A percentile compares a stretch with the other conserved stretches of the same genome.
These are phyloP conservation scores for Fragaria vesca DNA, from an alignment of 306 rosid species.

Conservation along the genomic window DNA sequence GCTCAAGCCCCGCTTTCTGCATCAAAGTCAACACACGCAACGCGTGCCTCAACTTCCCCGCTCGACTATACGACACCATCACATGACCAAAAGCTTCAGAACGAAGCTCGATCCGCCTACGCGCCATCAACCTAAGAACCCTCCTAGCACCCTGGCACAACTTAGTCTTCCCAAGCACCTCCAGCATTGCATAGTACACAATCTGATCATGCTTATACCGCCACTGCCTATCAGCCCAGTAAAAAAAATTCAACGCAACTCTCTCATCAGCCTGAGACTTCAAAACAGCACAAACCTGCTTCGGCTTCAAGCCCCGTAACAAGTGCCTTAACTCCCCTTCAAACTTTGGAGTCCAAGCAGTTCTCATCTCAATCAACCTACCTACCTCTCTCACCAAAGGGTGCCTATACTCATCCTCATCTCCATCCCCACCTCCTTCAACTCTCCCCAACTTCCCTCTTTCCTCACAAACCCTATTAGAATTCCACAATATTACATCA, in stretches of 20 bases:
- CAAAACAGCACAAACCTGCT: conserved; percentile 77
- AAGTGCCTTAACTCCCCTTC: conserved; percentile 65
- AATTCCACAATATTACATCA: conserved; percentile 38
- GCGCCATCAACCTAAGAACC: conserved; percentile 68
- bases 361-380: conserved; percentile 58
- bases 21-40: conserved; percentile 70
- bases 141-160: conserved; percentile 82
- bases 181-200: conserved; percentile 68
- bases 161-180: conserved; percentile 77
- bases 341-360: conserved; percentile 67
- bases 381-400: conserved; percentile 71
- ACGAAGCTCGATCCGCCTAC: conserved; percentile 46
- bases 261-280: conserved; percentile 70
- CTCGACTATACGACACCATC: conserved; percentile 81
- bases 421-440: conserved; percentile 55
- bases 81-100: conserved; percentile 75
- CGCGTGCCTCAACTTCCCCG: conserved; percentile 68
- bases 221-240: conserved; percentile 93
- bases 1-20: conserved; percentile 88
- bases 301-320: conserved; percentile 73
- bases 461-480: conserved; percentile 19
- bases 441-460: conserved; percentile 36
- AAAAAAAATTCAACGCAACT: conserved; percentile 69
- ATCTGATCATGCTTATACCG: conserved; percentile 55
- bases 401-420: conserved; percentile 58